Percentiles rank a stretch among this genome's conserved stretches.
Conservation (phyloP, 768 basidiomycete species). For the Cubamyces sp. region DNA sequence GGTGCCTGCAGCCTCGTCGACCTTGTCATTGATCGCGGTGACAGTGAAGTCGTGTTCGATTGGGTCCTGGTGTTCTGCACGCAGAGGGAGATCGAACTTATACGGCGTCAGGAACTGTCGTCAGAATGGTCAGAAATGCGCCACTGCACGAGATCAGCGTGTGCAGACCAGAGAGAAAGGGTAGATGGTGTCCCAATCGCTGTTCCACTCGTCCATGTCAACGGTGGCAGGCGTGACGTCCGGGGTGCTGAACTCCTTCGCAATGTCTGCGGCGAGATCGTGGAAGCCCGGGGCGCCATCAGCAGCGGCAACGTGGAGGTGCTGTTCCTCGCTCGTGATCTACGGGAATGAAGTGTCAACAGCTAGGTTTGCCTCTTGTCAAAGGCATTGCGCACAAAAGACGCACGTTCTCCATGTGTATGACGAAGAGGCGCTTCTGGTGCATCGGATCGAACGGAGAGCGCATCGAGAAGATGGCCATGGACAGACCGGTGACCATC, state of each 20-base stretch:
- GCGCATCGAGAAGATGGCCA: slow-evolving; percentile 63
- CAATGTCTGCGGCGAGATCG: slow-evolving; percentile 62
- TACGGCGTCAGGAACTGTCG: slow-evolving; percentile 82
- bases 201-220: slow-evolving; percentile 74
- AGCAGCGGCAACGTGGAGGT: slow-evolving; percentile 80
- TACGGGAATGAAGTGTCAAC: slow-evolving; percentile 35
- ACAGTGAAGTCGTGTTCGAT: slow-evolving; percentile 51
- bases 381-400: too few relatives aligned
- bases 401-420: slow-evolving; percentile 86
- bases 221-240: slow-evolving; percentile 48
- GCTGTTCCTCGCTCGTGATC: slow-evolving; percentile 72
- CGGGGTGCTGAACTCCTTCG: slow-evolving; percentile 56
- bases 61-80: slow-evolving; percentile 36
- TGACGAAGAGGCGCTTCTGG: slow-evolving; percentile 83
- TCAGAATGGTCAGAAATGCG: not conserved
- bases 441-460: slow-evolving; percentile 82
- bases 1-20: slow-evolving; percentile 61
- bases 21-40: slow-evolving; percentile 56
- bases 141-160: not conserved
- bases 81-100: slow-evolving; percentile 67
- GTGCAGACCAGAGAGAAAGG: slow-evolving; percentile 69
- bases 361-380: not conserved
- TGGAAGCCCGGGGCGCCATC: slow-evolving; percentile 83
- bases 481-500: slow-evolving; percentile 49
- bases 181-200: slow-evolving; percentile 88